phyloP scores from a whole-genome alignment of 768 basidiomycete genomes.

The Brasilioporus rufonigricans region DNA sequence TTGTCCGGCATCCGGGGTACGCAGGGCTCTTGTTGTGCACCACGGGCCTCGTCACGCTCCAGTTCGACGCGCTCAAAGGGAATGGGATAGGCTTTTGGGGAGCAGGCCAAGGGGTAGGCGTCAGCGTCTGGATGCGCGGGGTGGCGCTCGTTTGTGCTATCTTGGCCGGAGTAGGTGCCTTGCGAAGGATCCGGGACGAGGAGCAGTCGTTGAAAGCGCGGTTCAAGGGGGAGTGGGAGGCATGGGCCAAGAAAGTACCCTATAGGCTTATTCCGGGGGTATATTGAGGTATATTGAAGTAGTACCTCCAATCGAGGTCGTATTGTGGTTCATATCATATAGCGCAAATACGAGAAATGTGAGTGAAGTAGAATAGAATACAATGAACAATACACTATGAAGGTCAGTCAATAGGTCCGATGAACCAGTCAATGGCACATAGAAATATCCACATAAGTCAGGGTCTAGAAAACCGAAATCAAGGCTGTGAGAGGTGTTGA shows the following conservation, averaged over 20 bases:
- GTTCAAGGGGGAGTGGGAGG: slow-evolving; percentile 22
- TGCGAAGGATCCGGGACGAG: slow-evolving; percentile 11
- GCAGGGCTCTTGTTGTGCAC: slow-evolving; percentile 32
- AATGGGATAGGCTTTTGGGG: background rate
- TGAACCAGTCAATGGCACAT: slow-evolving; percentile 5
- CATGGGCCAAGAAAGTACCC: slow-evolving; percentile 44
- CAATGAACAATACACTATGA: background rate
- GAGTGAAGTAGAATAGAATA: background rate
- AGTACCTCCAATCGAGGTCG: background rate
- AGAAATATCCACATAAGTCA: background rate
- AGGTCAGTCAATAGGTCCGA: background rate
- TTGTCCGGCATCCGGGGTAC: slow-evolving; percentile 32
- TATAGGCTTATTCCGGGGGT: slow-evolving; percentile 49
- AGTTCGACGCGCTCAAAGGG: slow-evolving; percentile 3
- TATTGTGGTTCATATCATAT: background rate
- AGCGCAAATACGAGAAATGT: background rate
- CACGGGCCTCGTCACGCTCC: slow-evolving; percentile 13
- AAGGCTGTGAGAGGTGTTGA: background rate
- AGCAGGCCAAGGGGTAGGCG: slow-evolving; percentile 25
- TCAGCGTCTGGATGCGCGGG: slow-evolving; percentile 20
- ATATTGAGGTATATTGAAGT: slow-evolving; percentile 30
- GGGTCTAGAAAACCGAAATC: background rate
- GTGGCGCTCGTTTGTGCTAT: slow-evolving; percentile 11
- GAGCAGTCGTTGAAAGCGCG: slow-evolving; percentile 9
- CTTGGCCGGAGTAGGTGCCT: slow-evolving; percentile 1